Evolutionary conservation across 2,329 filamentous ascomycete species (phyloP), one percentile per base, ranked within the genome.

Genomic region (Harringtonia lauricola): DNA sequence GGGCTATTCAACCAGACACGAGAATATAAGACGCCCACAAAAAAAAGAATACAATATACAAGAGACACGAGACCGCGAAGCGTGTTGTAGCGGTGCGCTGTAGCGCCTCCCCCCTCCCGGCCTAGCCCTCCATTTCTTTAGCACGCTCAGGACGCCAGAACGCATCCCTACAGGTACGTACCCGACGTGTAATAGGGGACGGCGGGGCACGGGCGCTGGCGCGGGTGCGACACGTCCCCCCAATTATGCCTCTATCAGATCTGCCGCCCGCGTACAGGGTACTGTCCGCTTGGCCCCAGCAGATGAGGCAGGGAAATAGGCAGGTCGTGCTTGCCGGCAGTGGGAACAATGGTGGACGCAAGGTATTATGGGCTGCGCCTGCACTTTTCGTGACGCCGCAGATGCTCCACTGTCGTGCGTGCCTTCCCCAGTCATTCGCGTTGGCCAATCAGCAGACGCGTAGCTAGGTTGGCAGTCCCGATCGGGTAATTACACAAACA

Each of bases 391-490:
- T 49, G 43, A 42, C 34, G 42, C 42, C 44, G 37, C 41, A 17
- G 10, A 18, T 15, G 41, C 29, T 42, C 45, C 48, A 47, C 47
- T 13, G 26, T 9, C 37, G 44, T 38, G 41, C 46, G 44, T 48
- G 46, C 47, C 44, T 45, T 47, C 18, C 39, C 44, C 36, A 38
- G 33, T 30, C 39, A 22, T 31, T 44, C 47, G 50, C 44, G 50
- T 51, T 36, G 19, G 40, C 51, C 51, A 53, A 53, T 53, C 21
- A 53, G 14, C 31, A 45, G 46, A 52, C 50, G 50, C 50, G 50
- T 15, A 45, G 15, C 5, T 17, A 21, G 41, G 37, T 46, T 15
- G 14, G 24, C 39, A 42, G 36, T 43, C 50, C 51, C 7, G 33
- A 51, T 40, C 13, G 30, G 51, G 51, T 30, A 53, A 51, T 47